phyloP scores from a whole-genome alignment of 345 rosid species.

The Citrus trifoliata region DNA sequence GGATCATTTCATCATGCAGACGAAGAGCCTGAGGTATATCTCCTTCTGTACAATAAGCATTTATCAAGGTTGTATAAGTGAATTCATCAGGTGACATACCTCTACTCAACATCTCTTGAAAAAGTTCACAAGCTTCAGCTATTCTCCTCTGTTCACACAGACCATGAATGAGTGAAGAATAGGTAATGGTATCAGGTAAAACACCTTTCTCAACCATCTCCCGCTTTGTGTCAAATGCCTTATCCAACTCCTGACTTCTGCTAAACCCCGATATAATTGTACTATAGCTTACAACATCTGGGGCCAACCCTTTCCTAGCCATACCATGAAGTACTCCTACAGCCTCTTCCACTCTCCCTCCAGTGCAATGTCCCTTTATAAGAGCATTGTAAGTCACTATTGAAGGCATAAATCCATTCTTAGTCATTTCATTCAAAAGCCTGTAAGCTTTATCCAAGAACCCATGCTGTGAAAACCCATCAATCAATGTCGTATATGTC shows the following conservation, averaged over 20 bases:
- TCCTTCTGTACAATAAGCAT: slow-evolving; percentile 73
- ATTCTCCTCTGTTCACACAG: slow-evolving; percentile 66
- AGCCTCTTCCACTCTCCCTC: slow-evolving; percentile 70
- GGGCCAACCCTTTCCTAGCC: slow-evolving; percentile 54
- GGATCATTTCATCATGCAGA: slow-evolving; percentile 78
- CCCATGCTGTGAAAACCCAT: slow-evolving; percentile 79
- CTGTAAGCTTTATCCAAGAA: slow-evolving; percentile 58
- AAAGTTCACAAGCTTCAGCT: slow-evolving; percentile 66
- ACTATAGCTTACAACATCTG: slow-evolving; percentile 83
- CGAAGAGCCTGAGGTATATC: slow-evolving; percentile 48
- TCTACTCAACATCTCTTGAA: slow-evolving; percentile 58
- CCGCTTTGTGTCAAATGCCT: slow-evolving; percentile 54
- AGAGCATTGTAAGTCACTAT: slow-evolving; percentile 80
- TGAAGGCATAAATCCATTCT: slow-evolving; percentile 65
- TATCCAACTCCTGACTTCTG: slow-evolving; percentile 51
- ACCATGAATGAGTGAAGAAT: slow-evolving; percentile 73
- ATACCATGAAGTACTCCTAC: slow-evolving; percentile 44
- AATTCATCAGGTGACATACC: slow-evolving; percentile 65
- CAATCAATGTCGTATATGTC: slow-evolving; percentile 76
- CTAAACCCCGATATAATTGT: slow-evolving; percentile 75
- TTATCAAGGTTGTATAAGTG: slow-evolving; percentile 70
- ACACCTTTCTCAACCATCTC: slow-evolving; percentile 67
- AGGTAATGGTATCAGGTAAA: slow-evolving; percentile 62
- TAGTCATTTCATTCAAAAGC: slow-evolving; percentile 57
- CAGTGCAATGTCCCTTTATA: slow-evolving; percentile 66